Evolutionary conservation across 352 stramenopile genomes (phyloP), one percentile per base, ranked within the genome.

Genomic region (Achlya hypogyna): DNA sequence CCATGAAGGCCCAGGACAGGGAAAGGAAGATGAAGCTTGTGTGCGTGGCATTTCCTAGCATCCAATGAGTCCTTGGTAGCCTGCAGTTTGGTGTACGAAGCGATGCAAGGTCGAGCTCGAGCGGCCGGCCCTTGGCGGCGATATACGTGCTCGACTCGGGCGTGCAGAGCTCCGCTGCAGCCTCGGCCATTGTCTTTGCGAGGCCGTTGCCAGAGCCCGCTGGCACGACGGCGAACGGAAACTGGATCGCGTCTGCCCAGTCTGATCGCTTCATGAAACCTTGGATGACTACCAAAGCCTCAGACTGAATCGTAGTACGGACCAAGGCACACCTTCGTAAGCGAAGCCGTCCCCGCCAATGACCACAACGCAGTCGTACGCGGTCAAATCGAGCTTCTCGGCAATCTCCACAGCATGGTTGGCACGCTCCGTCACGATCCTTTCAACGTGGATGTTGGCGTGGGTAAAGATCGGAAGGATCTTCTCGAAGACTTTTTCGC

Each of bases 1-100:
- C 84, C 42, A 93, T 85, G 23, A 87, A 82, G 5, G 81, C 88
- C 86, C 86, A 96, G 67, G 90, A 80, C 16, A 94, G 51, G 22
- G 82, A 91, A 60, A 95, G 67, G 66, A 95, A 94, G 27, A 80
- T 86, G 54, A 35, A 87, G 3, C 6, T 35, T 1, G 23, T 38
- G 16, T 10, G 18, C 12, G 54, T 32, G 22, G 32, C 47, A 25
- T 47, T 52, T 12, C 54, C 54, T 64, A 32, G 12, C 12, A 45
- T 45, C 14, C 38, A 3, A 45, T 45, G 4, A 56, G 2, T 20
- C 12, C 6, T 22, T 38, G 3, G 25, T 20, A 56, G 25, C 18
- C 25, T 56, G 2, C 12, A 56, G 10, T 12, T 3, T 3, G 25
- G 4, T 27, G 29, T 67, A 67, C 60, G 45, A 5, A 58, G 23